These are phyloP conservation scores for Astraeus odoratus DNA, from an alignment of 768 basidiomycete genomes.

Conservation along the genomic window DNA sequence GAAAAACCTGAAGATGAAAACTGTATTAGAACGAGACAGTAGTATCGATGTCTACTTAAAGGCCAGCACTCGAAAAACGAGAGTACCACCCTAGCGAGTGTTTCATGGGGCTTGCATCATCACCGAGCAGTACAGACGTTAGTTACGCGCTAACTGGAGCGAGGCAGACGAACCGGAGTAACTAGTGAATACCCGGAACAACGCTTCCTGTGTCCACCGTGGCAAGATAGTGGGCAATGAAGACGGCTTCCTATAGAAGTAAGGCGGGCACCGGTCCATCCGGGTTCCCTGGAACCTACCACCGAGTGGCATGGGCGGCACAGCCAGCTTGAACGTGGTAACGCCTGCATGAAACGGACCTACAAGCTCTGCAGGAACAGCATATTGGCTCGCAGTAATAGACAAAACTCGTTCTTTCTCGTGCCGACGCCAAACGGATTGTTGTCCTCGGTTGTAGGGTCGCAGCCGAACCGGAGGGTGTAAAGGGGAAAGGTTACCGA, in stretches of 20 bases:
- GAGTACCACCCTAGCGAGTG: slow-evolving; percentile 43
- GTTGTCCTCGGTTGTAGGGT: not conserved
- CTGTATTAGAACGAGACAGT: not conserved
- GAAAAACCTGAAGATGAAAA: slow-evolving; percentile 15
- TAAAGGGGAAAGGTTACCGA: too few relatives aligned
- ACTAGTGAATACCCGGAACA: slow-evolving; percentile 47
- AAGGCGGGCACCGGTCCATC: slow-evolving; percentile 36
- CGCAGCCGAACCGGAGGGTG: not conserved
- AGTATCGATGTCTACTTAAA: too few relatives aligned
- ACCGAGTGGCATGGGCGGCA: slow-evolving; percentile 36
- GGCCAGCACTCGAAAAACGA: too few relatives aligned
- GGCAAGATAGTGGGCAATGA: slow-evolving; percentile 62
- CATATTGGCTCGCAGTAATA: slow-evolving; percentile 28
- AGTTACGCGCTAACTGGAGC: not conserved
- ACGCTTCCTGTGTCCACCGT: slow-evolving; percentile 23
- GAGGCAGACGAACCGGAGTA: slow-evolving; percentile 40
- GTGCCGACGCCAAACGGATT: not conserved
- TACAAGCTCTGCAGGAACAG: slow-evolving; percentile 36
- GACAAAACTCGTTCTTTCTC: slow-evolving; percentile 5
- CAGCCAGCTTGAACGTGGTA: slow-evolving; percentile 47
- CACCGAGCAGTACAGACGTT: slow-evolving; percentile 4
- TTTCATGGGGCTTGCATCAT: slow-evolving; percentile 36
- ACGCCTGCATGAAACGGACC: slow-evolving; percentile 56
- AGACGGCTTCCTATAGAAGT: slow-evolving; percentile 53
- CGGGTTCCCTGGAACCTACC: slow-evolving; percentile 18